Conservation (phyloP, 495 filamentous ascomycete genomes). For the Trichoderma orchidacearum region DNA sequence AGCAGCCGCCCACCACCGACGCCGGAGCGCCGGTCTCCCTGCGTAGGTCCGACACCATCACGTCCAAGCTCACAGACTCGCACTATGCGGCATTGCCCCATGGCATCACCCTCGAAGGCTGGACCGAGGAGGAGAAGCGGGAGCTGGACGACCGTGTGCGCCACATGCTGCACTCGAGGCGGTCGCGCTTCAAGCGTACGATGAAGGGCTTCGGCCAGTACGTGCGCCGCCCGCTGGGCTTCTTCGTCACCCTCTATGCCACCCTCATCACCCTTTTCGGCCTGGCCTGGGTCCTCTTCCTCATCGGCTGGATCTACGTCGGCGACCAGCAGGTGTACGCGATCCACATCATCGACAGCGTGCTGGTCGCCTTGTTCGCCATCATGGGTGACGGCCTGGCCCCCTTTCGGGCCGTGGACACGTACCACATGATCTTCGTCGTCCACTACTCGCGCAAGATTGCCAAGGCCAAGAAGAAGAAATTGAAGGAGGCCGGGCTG, state of each 20-base stretch:
- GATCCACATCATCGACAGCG: slow-evolving; percentile 64
- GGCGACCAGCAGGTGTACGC: slow-evolving; percentile 52
- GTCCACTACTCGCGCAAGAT: slow-evolving; percentile 22
- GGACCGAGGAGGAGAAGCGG: slow-evolving; percentile 52
- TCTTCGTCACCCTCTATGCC: slow-evolving; percentile 68
- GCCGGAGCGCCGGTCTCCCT: slow-evolving; percentile 4
- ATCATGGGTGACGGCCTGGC: slow-evolving; percentile 65
- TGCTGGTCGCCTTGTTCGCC: slow-evolving; percentile 65
- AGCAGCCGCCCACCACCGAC: neutral
- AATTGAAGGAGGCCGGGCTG: neutral
- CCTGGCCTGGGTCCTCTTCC: slow-evolving; percentile 69
- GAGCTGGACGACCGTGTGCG: slow-evolving; percentile 70
- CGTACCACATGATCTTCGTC: slow-evolving; percentile 69
- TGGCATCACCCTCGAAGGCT: slow-evolving; percentile 50
- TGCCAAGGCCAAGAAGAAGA: neutral
- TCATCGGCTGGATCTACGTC: slow-evolving; percentile 83
- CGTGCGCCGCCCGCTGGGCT: slow-evolving; percentile 55
- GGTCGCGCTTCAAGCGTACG: slow-evolving; percentile 58
- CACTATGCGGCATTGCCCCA: slow-evolving; percentile 50
- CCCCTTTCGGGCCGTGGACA: slow-evolving; percentile 64
- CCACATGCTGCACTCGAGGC: slow-evolving; percentile 66
- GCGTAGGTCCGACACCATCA: slow-evolving; percentile 22
- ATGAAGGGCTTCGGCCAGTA: slow-evolving; percentile 70
- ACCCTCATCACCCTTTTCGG: slow-evolving; percentile 69
- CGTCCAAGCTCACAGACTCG: slow-evolving; percentile 25